Base-by-base conservation (phyloP, 805 yeast species). In the Teunomyces tritomae region DNA sequence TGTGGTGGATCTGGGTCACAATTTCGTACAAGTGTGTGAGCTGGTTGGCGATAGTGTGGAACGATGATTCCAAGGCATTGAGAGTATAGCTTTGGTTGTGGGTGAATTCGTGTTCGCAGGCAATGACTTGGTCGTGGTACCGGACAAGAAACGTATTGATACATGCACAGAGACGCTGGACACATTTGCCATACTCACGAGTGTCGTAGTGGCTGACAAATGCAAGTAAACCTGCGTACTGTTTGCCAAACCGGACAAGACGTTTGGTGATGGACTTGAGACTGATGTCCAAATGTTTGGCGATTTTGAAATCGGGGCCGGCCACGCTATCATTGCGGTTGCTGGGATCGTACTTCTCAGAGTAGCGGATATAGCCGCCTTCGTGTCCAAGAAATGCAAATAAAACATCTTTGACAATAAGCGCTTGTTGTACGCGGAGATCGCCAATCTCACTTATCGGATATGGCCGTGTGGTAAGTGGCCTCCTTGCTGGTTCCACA, bases 241-340 rank as follows among this genome's bases (percentile, higher is more conserved):
- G 75, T 52, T 82, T 83, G 0, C 96, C 96, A 40, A 77, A 68
- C 43, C 73, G 76, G 9, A 81, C 76, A 24, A 90, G 64, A 45
- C 80, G 74, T 55, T 79, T 79, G 8, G 89, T 77, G 11, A 89
- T 74, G 47, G 85, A 86, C 58, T 85, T 85, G 49, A 89, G 71
- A 24, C 90, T 80, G 1, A 86, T 76, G 57, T 89, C 96, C 57
- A 94, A 69, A 49, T 79, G 82, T 54, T 82, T 85, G 36, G 87
- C 84, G 24, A 89, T 78, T 51, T 81, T 77, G 64, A 78, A 90
- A 49, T 85, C 92, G 0, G 96, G 95, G 0, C 95, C 96, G 10
- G 62, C 62, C 3, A 85, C 65, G 39, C 77, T 62, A 29, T 76
- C 71, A 10, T 65, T 69, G 8, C 57, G 44, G 29, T 65, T 60